Evolutionary conservation across 768 basidiomycete species (phyloP), one percentile per base, ranked within the genome.

Genomic region (Nidularia pulvinata): DNA sequence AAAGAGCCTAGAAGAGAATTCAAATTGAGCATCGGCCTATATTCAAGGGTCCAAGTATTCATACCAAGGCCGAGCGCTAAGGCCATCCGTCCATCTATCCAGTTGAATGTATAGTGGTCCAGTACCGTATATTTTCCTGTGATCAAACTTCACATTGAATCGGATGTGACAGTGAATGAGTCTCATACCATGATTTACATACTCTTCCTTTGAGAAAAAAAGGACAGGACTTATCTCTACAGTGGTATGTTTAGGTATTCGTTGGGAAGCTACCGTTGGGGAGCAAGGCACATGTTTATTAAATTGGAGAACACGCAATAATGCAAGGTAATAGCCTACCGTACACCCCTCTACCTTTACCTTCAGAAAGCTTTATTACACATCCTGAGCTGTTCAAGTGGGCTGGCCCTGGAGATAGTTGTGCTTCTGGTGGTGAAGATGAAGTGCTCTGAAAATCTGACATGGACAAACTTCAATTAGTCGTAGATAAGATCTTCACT

Each of bases 141-240:
- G 22, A 25, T 19, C 19, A 44, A 5, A 50, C 44, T 10, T n/a
- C 37, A 39, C 37, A 39, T 53, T 19, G 36, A 14, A 10, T 25
- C 7, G 46, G 42, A 7, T 19, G 36, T 6, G 11, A n/a, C 33
- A 51, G 33, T 32, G n/a, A 9, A 46, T 37, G 54, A 33, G 35
- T 14, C 10, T 50, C 58, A 66, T 71, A 59, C 85, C 83, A 68
- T 91, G 80, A 4, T 66, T 63, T 45, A 81, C 75, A 59, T 93
- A 95, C 69, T 95, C 92, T 25, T 82, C 75, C 52, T 79, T 77
- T 4, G 73, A 66, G 61, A 95, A 83, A 9, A 96, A 72, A n/a
- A 96, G 71, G 16, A 93, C 91, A 2, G 95, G 95, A 57, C 89
- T 89, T 59, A 86, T 81, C 67, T 97, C 95, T 55, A 98, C 65